Conservation (phyloP, 495 filamentous ascomycete species). For the Hypoxylon perforatum region DNA sequence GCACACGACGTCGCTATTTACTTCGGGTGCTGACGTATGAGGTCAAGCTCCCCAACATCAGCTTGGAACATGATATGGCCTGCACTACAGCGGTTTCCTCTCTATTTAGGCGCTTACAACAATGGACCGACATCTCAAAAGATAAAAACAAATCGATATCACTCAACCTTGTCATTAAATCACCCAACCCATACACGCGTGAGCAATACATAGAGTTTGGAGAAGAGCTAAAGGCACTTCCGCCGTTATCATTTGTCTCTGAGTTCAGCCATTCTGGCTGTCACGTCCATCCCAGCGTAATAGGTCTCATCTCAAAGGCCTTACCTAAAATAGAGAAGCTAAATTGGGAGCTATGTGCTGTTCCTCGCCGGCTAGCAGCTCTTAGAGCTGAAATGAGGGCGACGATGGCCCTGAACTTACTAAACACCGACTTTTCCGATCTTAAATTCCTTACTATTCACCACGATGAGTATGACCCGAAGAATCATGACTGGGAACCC, state of each 20-base stretch:
- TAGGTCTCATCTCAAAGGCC: constrained; percentile 4
- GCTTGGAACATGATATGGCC: not conserved
- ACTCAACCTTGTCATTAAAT: not conserved
- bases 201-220: constrained; percentile 6
- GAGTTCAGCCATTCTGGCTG: not conserved
- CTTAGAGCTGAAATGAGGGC: not conserved
- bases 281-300: constrained; percentile 2
- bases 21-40: not conserved
- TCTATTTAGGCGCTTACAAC: constrained; percentile 4
- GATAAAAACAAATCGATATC: not conserved
- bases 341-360: not conserved
- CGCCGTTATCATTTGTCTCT: not conserved
- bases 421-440: not conserved
- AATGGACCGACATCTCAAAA: not conserved
- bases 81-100: not conserved
- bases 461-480: not conserved
- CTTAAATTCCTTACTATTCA: constrained; percentile 1
- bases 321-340: not conserved
- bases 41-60: not conserved
- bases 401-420: constrained; percentile 1
- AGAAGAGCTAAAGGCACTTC: not conserved
- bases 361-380: not conserved
- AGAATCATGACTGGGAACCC: constrained; percentile 11
- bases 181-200: not conserved
- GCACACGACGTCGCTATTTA: constrained; percentile 9